Base-by-base conservation (phyloP, 2,329 filamentous ascomycete genomes). In the Pseudohalonectria lignicola region DNA sequence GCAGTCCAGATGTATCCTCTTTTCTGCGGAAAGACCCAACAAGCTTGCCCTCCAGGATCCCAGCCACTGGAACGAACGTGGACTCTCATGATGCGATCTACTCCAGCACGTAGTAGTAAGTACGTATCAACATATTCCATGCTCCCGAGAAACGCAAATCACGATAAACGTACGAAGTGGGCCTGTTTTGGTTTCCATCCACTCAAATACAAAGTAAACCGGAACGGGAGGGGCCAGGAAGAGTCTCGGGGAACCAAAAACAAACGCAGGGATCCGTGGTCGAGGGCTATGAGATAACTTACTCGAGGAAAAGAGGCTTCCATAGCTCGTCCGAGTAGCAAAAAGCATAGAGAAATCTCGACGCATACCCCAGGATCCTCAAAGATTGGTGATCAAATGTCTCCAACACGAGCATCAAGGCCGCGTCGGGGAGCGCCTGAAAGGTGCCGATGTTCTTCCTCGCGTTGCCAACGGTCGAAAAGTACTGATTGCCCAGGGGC, bases 281-380 rank as follows among this genome's bases (percentile, higher is more conserved):
- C n/a, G n/a, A n/a, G n/a, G n/a, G n/a, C n/a, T n/a, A n/a, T n/a
- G n/a, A 31, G 20, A 18, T 19, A 41, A 78, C 86, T 76, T 78
- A 94, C 87, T 77, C 74, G 45, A 94, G 69, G 51, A 90, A 93
- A 16, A 94, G 59, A 15, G 78, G 60, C 59, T 92, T 88, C 90
- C 90, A 96, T 26, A 95, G 57, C 50, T 96, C 90, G 46, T 95
- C 90, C 34, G 76, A 76, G 36, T 80, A 70, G 39, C 81, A 83
- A 54, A 90, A 93, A 2, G 87, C 88, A 66, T 87, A 90, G 13
- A 96, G 62, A 38, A 85, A 87, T 55, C 79, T 86, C 66, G 88
- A 94, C 5, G 87, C 83, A 39, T 74, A 73, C 8, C 86, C 86
- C 31, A 96, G 62, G 7, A 60, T 62, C 40, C 79, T 59, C 37